phyloP scores from a whole-genome alignment of 148 eudicot genomes.

The Chenopodium suecicum region DNA sequence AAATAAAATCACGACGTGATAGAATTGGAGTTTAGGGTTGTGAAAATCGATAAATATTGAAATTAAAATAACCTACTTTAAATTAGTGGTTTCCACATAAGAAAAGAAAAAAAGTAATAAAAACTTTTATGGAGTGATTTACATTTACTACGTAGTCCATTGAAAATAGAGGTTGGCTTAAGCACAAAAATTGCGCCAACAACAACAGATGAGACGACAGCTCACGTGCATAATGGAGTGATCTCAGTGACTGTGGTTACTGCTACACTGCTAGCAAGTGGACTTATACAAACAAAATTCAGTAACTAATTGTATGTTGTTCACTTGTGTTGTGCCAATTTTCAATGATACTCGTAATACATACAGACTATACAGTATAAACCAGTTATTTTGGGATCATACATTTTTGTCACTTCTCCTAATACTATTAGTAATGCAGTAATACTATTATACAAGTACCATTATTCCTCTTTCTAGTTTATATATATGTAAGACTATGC shows the following conservation, averaged over 20 bases:
- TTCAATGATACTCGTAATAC: background rate
- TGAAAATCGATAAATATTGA: too few species aligned
- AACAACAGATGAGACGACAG: background rate
- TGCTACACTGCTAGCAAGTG: conserved; percentile 4
- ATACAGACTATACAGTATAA: background rate
- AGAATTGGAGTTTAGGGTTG: too few species aligned
- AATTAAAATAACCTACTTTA: background rate
- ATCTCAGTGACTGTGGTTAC: background rate
- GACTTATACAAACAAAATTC: background rate
- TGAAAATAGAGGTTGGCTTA: background rate
- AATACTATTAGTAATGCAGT: background rate
- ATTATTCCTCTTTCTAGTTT: too few species aligned
- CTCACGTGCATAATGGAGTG: background rate
- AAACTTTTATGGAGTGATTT: too few species aligned
- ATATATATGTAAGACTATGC: too few species aligned
- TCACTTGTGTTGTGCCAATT: background rate
- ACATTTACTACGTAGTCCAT: background rate
- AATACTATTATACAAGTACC: too few species aligned
- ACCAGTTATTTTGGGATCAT: conserved; percentile 14
- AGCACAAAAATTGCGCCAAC: background rate
- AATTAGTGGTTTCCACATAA: background rate
- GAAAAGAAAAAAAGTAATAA: too few species aligned
- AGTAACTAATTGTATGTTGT: background rate
- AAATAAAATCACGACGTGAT: too few species aligned
- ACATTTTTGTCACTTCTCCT: background rate